Conservation (phyloP, 2,329 filamentous ascomycete genomes). For the Dactylellina leptospora region DNA sequence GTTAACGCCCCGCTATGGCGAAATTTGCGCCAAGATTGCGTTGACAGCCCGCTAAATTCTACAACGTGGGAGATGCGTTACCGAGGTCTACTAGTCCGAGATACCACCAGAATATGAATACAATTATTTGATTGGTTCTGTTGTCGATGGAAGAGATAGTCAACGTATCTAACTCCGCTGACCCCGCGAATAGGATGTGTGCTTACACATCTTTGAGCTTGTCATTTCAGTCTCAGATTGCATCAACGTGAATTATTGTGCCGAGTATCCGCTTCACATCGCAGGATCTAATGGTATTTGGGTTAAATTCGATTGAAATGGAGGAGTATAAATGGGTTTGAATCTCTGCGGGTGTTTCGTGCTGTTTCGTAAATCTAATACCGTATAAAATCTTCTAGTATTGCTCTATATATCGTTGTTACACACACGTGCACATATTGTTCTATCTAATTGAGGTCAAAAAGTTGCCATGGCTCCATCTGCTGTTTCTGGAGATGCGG, state of each 20-base stretch:
- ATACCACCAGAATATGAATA: background rate
- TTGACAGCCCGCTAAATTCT: constrained; percentile 22
- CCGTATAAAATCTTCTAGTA: background rate
- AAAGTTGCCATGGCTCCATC: constrained; percentile 38
- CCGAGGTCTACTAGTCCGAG: background rate
- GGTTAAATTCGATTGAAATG: too few relatives aligned
- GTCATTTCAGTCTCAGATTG: constrained; percentile 41
- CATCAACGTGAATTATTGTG: constrained; percentile 8
- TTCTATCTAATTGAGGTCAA: background rate
- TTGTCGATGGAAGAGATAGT: background rate
- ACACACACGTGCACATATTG: too few relatives aligned
- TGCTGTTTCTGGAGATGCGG: constrained; percentile 31
- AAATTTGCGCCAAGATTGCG: constrained; percentile 52
- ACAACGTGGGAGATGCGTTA: constrained; percentile 35
- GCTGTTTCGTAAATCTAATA: background rate
- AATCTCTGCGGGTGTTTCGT: background rate
- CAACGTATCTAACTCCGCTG: background rate
- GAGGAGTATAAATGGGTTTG: background rate
- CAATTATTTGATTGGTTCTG: background rate
- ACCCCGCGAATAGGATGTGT: too few relatives aligned
- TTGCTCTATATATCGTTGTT: background rate
- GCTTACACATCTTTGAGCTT: constrained; percentile 21
- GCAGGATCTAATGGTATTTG: too few relatives aligned
- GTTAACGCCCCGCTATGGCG: constrained; percentile 35
- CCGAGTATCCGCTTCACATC: constrained; percentile 43